These are phyloP conservation scores for Ogataea pini DNA, from an alignment of 805 yeast genomes.

Conservation along the genomic window DNA sequence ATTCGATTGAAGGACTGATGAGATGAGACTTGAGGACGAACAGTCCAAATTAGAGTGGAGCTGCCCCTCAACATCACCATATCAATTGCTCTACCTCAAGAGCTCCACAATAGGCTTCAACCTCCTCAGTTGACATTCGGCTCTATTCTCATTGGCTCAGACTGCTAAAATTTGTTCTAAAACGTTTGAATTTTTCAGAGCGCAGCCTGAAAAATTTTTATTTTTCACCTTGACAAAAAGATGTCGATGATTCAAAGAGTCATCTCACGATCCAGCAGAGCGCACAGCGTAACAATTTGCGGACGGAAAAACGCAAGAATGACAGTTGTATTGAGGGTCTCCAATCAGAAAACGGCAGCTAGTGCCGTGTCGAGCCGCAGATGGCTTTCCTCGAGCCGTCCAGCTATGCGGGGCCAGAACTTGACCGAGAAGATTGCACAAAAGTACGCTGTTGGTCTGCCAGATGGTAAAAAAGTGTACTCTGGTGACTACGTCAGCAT, in stretches of 20 bases:
- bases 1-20: too few relatives aligned
- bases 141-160: constrained; percentile 4
- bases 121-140: constrained; percentile 6
- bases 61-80: too few relatives aligned
- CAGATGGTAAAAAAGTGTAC: constrained; percentile 72
- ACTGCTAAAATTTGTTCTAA: too few relatives aligned
- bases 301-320: neutral
- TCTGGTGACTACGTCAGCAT: constrained; percentile 96
- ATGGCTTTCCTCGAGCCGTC: constrained; percentile 20
- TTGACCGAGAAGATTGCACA: constrained; percentile 96
- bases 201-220: constrained; percentile 4
- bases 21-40: too few relatives aligned
- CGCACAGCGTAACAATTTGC: neutral
- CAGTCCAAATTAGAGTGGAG: too few relatives aligned
- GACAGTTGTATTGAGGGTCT: constrained; percentile 2
- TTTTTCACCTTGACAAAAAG: neutral
- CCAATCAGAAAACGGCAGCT: constrained; percentile 1
- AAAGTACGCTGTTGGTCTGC: constrained; percentile 82
- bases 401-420: constrained; percentile 62
- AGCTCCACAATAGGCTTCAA: too few relatives aligned
- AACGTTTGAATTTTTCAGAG: constrained; percentile 1
- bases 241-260: neutral
- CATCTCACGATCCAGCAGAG: constrained; percentile 1
- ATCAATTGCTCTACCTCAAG: too few relatives aligned
- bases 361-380: constrained; percentile 9